Percentiles rank a stretch among this genome's conserved stretches.
phyloP scores from a whole-genome alignment of 495 filamentous ascomycete species.

The Coniosporium apollinis region DNA sequence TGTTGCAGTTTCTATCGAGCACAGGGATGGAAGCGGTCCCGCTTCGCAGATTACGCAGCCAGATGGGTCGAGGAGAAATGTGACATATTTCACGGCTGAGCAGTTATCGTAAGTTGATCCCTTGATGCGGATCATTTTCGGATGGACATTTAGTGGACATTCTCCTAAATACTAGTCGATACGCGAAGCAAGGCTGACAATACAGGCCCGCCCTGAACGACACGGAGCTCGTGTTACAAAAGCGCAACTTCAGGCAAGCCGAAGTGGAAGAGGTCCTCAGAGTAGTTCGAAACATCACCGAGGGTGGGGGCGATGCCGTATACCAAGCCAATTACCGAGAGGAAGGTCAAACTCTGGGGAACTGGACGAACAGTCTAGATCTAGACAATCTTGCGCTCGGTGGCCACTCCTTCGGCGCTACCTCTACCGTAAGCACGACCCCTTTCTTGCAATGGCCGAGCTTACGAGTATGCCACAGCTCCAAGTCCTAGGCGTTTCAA shows the following conservation, averaged over 20 bases:
- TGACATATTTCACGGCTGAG: slow-evolving; percentile 15
- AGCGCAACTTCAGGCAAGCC: slow-evolving; percentile 35
- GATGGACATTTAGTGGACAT: too few species aligned
- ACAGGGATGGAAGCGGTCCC: slow-evolving; percentile 36
- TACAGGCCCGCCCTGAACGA: too few species aligned
- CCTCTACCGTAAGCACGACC: slow-evolving; percentile 32
- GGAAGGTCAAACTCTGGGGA: slow-evolving; percentile 11
- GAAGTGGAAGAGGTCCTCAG: slow-evolving; percentile 34
- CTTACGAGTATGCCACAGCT: too few species aligned
- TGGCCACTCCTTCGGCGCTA: slow-evolving; percentile 39
- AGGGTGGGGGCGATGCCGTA: slow-evolving; percentile 23
- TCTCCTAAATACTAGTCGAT: too few species aligned
- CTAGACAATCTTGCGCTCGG: slow-evolving; percentile 26
- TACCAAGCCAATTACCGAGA: slow-evolving; percentile 14
- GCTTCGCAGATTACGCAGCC: slow-evolving; percentile 25
- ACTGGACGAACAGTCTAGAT: slow-evolving; percentile 22
- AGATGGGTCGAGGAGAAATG: slow-evolving; percentile 15
- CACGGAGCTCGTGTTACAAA: too few species aligned
- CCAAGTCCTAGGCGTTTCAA: slow-evolving; percentile 19
- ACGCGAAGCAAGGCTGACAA: too few species aligned
- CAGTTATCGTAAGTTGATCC: too few species aligned
- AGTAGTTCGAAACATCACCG: slow-evolving; percentile 28
- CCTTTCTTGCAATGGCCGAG: too few species aligned
- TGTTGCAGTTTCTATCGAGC: slow-evolving; percentile 35
- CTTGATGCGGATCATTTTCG: too few species aligned